phyloP scores from a whole-genome alignment of 2,329 filamentous ascomycete species.

The Monilinia laxa region DNA sequence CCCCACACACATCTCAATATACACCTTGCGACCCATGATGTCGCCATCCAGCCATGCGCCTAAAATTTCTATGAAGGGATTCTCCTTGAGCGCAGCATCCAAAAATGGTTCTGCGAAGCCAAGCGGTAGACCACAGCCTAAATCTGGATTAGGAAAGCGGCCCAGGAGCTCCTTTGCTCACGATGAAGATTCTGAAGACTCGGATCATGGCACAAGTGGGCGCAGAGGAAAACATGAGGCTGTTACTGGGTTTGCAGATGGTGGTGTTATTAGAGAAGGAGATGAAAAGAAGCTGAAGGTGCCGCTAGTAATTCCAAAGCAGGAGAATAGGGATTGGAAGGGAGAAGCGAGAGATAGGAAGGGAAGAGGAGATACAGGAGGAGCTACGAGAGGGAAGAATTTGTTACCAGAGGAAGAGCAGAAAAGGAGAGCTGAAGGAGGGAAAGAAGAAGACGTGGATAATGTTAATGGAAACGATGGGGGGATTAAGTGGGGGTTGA shows the following conservation, averaged over 20 bases:
- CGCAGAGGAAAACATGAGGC: conserved; percentile 44
- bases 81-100: conserved; percentile 44
- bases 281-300: conserved; percentile 35
- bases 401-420: conserved; percentile 56
- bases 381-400: conserved; percentile 47
- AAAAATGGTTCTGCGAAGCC: conserved; percentile 34
- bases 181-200: conserved; percentile 51
- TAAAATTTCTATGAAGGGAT: conserved; percentile 41
- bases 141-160: conserved; percentile 44
- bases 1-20: background rate
- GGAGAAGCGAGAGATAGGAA: conserved; percentile 47
- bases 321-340: conserved; percentile 63
- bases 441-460: conserved; percentile 36
- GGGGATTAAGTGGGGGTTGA: conserved; percentile 49
- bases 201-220: conserved; percentile 48
- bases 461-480: conserved; percentile 46
- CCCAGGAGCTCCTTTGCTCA: conserved; percentile 49
- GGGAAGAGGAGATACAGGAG: conserved; percentile 46
- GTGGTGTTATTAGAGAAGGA: conserved; percentile 45
- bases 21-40: conserved; percentile 28
- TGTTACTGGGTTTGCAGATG: conserved; percentile 52
- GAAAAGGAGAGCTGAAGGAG: conserved; percentile 44
- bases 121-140: conserved; percentile 34
- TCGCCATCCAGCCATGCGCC: conserved; percentile 35
- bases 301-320: conserved; percentile 56